These are phyloP conservation scores for Aspergillus pseudonomiae DNA, from an alignment of 2,329 filamentous ascomycete species.

Conservation along the genomic window DNA sequence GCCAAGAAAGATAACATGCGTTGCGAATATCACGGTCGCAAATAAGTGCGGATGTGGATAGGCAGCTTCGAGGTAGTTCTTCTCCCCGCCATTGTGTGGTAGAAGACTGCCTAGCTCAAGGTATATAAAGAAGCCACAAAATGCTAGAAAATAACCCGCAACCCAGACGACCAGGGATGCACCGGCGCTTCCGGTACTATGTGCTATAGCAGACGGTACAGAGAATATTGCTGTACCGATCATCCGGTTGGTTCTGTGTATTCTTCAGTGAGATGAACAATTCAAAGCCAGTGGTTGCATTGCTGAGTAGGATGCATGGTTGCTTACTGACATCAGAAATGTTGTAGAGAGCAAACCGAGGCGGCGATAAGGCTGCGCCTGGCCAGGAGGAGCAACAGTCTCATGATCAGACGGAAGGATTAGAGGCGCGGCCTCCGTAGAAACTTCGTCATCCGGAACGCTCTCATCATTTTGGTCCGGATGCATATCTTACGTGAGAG, in stretches of 20 bases:
- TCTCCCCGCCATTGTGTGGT: slow-evolving; percentile 67
- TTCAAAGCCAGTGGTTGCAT: background rate
- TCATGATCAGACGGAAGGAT: background rate
- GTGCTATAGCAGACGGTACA: slow-evolving; percentile 66
- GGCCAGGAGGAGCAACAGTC: background rate
- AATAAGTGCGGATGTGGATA: slow-evolving; percentile 64
- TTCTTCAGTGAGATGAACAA: background rate
- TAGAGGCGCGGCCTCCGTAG: background rate
- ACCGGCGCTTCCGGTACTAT: slow-evolving; percentile 66
- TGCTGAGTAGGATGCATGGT: background rate
- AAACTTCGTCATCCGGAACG: background rate
- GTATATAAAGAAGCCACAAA: slow-evolving; percentile 61
- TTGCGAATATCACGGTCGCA: slow-evolving; percentile 63
- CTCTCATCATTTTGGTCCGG: background rate
- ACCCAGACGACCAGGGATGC: slow-evolving; percentile 65
- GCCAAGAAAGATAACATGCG: slow-evolving; percentile 63
- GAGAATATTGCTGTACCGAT: slow-evolving; percentile 72
- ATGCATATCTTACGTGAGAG: background rate
- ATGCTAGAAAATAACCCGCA: slow-evolving; percentile 61
- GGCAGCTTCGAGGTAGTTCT: slow-evolving; percentile 70
- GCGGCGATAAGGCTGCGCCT: background rate
- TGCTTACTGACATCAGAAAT: slow-evolving; percentile 6
- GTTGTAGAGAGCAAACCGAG: slow-evolving; percentile 8
- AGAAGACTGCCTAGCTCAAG: slow-evolving; percentile 71
- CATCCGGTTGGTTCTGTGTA: slow-evolving; percentile 47